Evolutionary conservation across 371 early-diverging fungal species (phyloP).

Genomic region (Mucor sp.): DNA sequence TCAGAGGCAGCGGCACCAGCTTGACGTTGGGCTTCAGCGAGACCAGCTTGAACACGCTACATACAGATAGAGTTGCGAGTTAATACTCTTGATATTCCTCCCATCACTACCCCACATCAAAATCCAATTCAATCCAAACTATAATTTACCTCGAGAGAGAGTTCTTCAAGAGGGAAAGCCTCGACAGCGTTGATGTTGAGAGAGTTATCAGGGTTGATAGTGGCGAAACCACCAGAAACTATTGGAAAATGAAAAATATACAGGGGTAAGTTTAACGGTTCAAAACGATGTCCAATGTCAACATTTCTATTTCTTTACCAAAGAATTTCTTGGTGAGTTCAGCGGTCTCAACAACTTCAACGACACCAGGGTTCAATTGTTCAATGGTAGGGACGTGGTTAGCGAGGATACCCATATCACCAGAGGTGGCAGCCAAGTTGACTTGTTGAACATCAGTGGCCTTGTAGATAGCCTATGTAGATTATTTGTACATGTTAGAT

Average conservation of each 20-base stretch:
- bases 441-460: slow-evolving; percentile 87
- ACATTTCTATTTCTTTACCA: slow-evolving; percentile 54
- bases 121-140: not conserved
- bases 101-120: not conserved
- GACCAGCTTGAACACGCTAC: slow-evolving; percentile 75
- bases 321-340: slow-evolving; percentile 91
- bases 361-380: slow-evolving; percentile 93
- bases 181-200: slow-evolving; percentile 98
- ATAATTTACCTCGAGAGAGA: slow-evolving; percentile 73
- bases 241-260: slow-evolving; percentile 2
- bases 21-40: slow-evolving; percentile 85
- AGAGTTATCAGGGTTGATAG: slow-evolving; percentile 94
- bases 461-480: slow-evolving; percentile 68
- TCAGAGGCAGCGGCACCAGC: slow-evolving; percentile 67
- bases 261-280: slow-evolving; percentile 6
- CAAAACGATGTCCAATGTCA: not conserved
- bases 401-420: slow-evolving; percentile 98
- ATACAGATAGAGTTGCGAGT: not conserved
- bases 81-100: not conserved
- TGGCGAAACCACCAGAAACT: slow-evolving; percentile 97
- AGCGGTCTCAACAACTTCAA: slow-evolving; percentile 81
- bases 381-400: slow-evolving; percentile 97
- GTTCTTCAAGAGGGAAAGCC: slow-evolving; percentile 87
- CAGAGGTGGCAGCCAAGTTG: slow-evolving; percentile 91
- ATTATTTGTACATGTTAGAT: not conserved